Percentiles rank a stretch among this genome's conserved stretches.
Conservation (phyloP, 1,284 basidiomycete genomes). For the Rhodotorula sp. region DNA sequence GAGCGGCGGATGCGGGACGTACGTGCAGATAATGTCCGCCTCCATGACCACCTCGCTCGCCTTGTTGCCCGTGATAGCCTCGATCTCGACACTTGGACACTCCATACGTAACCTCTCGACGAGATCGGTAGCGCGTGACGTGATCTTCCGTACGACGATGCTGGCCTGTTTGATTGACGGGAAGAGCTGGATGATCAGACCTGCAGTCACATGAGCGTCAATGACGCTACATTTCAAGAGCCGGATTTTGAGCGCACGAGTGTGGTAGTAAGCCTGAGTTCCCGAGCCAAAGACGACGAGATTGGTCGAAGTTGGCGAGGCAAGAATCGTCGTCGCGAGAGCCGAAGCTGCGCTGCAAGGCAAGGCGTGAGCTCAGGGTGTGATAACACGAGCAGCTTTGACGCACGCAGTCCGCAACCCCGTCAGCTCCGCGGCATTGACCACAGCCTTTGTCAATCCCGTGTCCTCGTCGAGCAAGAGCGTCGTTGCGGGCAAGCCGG, state of each 20-base stretch:
- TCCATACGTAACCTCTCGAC: background rate
- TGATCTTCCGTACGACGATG: conserved; percentile 21
- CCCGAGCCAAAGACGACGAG: conserved; percentile 42
- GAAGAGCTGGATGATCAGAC: conserved; percentile 38
- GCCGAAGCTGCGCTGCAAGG: conserved; percentile 32
- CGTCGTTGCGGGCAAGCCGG: conserved; percentile 39
- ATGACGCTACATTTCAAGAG: background rate
- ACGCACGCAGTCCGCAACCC: conserved; percentile 39
- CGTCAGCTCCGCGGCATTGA: conserved; percentile 38
- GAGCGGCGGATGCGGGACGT: background rate
- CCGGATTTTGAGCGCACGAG: conserved; percentile 14
- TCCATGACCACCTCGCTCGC: background rate
- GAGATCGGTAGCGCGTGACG: conserved; percentile 2
- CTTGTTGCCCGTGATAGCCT: background rate
- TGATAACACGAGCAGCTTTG: too few species aligned
- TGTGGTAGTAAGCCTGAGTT: conserved; percentile 39
- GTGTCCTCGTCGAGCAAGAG: conserved; percentile 38
- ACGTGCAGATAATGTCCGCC: conserved; percentile 43
- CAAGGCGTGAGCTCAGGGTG: background rate
- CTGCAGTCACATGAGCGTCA: background rate
- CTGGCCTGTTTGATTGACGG: conserved; percentile 11
- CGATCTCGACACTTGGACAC: background rate
- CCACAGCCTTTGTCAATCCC: conserved; percentile 26
- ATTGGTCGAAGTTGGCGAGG: conserved; percentile 2
- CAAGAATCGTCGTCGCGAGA: conserved; percentile 23